A percentile compares a stretch with the other conserved stretches of the same genome.
Conservation (phyloP, 2,329 filamentous ascomycete genomes). For the Aspergillus persii region DNA sequence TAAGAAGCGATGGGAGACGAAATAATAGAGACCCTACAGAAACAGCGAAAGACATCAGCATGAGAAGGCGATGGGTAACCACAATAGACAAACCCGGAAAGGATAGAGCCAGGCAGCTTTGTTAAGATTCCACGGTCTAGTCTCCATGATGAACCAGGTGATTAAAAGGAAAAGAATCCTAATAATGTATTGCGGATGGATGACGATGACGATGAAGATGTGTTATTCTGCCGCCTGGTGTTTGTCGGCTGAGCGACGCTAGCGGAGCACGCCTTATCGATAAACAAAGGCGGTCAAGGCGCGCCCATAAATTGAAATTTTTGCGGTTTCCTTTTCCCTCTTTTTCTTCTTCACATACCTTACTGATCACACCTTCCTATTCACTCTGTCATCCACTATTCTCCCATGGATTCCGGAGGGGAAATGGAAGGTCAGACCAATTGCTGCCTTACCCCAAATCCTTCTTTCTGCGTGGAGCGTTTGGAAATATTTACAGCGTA, state of each 20-base stretch:
- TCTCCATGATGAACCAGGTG: slow-evolving; percentile 4
- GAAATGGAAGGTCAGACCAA: slow-evolving; percentile 48
- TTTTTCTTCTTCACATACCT: slow-evolving; percentile 33
- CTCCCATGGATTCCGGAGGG: slow-evolving; percentile 43
- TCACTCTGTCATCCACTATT: slow-evolving; percentile 44
- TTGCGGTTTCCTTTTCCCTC: slow-evolving; percentile 19
- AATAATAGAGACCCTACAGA: slow-evolving; percentile 74
- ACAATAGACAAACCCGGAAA: slow-evolving; percentile 38
- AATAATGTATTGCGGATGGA: no score
- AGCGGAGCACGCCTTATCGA: slow-evolving; percentile 30
- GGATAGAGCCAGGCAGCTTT: slow-evolving; percentile 49
- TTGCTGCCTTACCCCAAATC: slow-evolving; percentile 48
- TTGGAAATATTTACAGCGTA: slow-evolving; percentile 48
- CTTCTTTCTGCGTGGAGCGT: slow-evolving; percentile 43
- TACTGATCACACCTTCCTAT: slow-evolving; percentile 45
- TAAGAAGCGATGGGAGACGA: slow-evolving; percentile 71
- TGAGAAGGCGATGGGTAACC: slow-evolving; percentile 4
- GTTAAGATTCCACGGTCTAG: slow-evolving; percentile 24
- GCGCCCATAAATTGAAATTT: slow-evolving; percentile 25
- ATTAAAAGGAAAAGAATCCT: background rate
- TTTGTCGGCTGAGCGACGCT: background rate
- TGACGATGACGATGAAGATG: no score
- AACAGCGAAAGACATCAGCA: slow-evolving; percentile 1
- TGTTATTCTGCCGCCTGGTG: background rate
- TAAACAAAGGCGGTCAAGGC: slow-evolving; percentile 26